Conservation (phyloP, 2,329 filamentous ascomycete genomes). For the Colletotrichum incanum region DNA sequence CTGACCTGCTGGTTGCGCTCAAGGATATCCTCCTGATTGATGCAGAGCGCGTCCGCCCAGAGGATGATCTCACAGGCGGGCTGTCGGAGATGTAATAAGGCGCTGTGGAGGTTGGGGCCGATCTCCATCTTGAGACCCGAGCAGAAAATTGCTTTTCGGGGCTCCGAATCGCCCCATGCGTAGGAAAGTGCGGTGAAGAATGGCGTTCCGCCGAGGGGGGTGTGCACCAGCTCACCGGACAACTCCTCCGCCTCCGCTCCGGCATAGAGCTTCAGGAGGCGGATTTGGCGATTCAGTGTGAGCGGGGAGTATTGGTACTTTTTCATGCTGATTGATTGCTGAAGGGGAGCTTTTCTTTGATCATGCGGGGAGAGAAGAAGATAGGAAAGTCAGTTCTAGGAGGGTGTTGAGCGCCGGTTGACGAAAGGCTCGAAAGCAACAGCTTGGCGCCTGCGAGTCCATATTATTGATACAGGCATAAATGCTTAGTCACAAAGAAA, state of each 20-base stretch:
- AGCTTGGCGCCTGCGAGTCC: background rate
- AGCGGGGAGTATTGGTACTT: conserved; percentile 16
- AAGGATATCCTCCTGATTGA: conserved; percentile 24
- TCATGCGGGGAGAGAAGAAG: conserved; percentile 7
- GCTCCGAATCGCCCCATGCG: conserved; percentile 42
- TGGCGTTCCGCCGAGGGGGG: conserved; percentile 10
- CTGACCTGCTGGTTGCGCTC: conserved; percentile 17
- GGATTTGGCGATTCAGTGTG: conserved; percentile 5
- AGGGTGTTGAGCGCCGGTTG: conserved; percentile 8
- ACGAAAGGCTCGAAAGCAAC: conserved; percentile 8
- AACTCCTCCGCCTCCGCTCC: conserved; percentile 15
- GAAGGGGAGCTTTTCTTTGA: conserved; percentile 12
- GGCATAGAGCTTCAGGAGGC: conserved; percentile 22
- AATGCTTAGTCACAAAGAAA: too few relatives aligned
- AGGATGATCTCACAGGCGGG: conserved; percentile 1
- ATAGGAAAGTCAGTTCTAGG: background rate
- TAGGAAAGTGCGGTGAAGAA: conserved; percentile 44
- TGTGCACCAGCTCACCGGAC: conserved; percentile 9
- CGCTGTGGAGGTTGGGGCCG: conserved; percentile 10
- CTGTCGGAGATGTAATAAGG: conserved; percentile 15
- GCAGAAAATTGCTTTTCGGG: conserved; percentile 4
- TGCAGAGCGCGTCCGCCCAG: conserved; percentile 28
- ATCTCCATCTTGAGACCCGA: conserved; percentile 3
- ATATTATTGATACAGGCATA: too few relatives aligned
- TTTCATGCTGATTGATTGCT: conserved; percentile 2